Percentiles rank a stretch among this genome's conserved stretches.
phyloP scores from a whole-genome alignment of 352 stramenopile genomes.

The Globisporangium paroecandrum region DNA sequence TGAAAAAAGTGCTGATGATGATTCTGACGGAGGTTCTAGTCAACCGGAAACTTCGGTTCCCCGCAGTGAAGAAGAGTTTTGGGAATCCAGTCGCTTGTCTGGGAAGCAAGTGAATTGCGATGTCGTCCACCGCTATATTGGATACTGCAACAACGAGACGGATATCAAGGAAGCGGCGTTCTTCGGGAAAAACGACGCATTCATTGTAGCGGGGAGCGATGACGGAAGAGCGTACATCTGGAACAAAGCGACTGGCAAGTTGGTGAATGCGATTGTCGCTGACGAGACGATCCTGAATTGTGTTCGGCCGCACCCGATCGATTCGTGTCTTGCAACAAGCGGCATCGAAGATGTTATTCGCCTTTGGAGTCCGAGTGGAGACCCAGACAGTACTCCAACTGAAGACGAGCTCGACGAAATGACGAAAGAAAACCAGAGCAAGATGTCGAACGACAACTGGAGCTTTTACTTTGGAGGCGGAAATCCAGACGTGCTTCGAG shows the following conservation, averaged over 20 bases:
- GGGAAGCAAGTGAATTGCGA: slow-evolving; percentile 55
- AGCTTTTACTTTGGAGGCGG: slow-evolving; percentile 36
- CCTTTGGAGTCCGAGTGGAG: slow-evolving; percentile 63
- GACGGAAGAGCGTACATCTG: slow-evolving; percentile 85
- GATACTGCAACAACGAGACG: slow-evolving; percentile 86
- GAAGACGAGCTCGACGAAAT: slow-evolving; percentile 54
- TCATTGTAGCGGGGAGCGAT: slow-evolving; percentile 85
- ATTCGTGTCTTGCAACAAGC: slow-evolving; percentile 76
- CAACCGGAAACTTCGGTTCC: neutral
- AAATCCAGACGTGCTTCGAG: slow-evolving; percentile 60
- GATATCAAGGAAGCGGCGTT: slow-evolving; percentile 90
- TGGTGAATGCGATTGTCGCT: slow-evolving; percentile 81
- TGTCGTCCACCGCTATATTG: slow-evolving; percentile 71
- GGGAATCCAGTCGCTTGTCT: slow-evolving; percentile 39
- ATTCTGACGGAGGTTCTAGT: neutral
- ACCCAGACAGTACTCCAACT: slow-evolving; percentile 33
- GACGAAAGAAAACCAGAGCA: slow-evolving; percentile 53
- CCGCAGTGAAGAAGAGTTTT: slow-evolving; percentile 36
- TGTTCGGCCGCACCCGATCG: slow-evolving; percentile 78
- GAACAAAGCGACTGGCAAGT: slow-evolving; percentile 70
- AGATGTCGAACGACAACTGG: slow-evolving; percentile 52
- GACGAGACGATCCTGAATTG: slow-evolving; percentile 89
- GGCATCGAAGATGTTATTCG: slow-evolving; percentile 83
- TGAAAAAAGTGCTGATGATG: slow-evolving; percentile 13
- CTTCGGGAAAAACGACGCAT: slow-evolving; percentile 83